Base-by-base conservation (phyloP, 129 eudicot species). In the Kitagawia praeruptora region DNA sequence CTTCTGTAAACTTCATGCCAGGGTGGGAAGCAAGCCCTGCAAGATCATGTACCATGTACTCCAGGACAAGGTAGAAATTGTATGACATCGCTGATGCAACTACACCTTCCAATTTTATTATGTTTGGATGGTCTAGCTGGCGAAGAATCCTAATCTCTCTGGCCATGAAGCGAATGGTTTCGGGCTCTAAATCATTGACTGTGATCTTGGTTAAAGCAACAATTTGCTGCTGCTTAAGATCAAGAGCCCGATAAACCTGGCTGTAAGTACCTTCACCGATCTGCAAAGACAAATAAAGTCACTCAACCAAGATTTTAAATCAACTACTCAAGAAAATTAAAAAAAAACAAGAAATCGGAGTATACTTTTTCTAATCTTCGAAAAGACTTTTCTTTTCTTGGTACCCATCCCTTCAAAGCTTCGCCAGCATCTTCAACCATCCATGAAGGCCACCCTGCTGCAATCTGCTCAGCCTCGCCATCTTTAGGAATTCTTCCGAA, bases 361-460 rank as follows among this genome's bases (percentile, higher is more conserved):
- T n/a, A 58, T 58, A 58, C 67, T 9, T 23, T 58, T 51, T 95
- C 96, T 83, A 95, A 79, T 71, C 89, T 95, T 82, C 87, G 92
- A 70, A 95, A 95, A 78, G 97, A 92, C 85, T 95, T 97, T 2
- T 96, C 99, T 76, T 86, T 82, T 80, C 99, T 82, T 0, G 99
- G 99, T 16, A 92, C 85, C 99, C 99, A 95, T 77, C 99, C 99
- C 83, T 77, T 87, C 41, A 92, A 89, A 67, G 99, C 97, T 83
- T 95, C 97, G 66, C 96, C 97, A 38, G 97, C 99, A 77, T 92
- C 97, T 3, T 91, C 89, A 45, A 93, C 93, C 41, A 95, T 83
- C 99, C 99, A 95, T 2, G 93, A 85, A 6, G 99, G 99, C 99
- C 99, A 95, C 79, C 99, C 99, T 63, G 99, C 99, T 0, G 99